Percentiles rank a stretch among this genome's conserved stretches.
phyloP scores from a whole-genome alignment of 2,329 filamentous ascomycete genomes.

The Aschersonia sp. region DNA sequence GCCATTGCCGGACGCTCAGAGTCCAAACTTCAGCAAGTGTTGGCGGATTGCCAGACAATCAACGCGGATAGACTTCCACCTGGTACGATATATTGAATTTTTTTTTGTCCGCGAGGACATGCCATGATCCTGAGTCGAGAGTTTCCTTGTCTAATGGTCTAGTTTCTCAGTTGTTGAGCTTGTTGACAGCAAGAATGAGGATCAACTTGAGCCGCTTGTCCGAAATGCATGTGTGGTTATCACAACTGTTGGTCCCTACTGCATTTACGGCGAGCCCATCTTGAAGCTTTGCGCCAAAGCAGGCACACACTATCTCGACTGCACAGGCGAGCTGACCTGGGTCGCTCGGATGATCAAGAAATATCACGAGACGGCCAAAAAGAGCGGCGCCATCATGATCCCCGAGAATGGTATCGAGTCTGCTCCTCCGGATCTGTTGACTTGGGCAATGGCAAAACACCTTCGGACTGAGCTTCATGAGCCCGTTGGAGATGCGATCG shows the following conservation, averaged over 20 bases:
- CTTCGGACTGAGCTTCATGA: slow-evolving; percentile 35
- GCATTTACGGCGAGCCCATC: slow-evolving; percentile 38
- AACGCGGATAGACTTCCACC: slow-evolving; percentile 59
- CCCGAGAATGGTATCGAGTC: slow-evolving; percentile 50
- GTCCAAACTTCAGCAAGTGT: slow-evolving; percentile 56
- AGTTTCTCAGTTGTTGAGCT: slow-evolving; percentile 33
- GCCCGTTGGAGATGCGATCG: slow-evolving; percentile 36
- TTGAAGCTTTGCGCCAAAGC: slow-evolving; percentile 48
- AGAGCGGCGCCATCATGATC: slow-evolving; percentile 42
- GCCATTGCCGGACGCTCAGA: slow-evolving; percentile 74
- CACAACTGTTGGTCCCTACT: slow-evolving; percentile 45
- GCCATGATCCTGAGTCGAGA: too few species aligned
- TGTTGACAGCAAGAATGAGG: slow-evolving; percentile 29
- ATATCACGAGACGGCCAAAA: slow-evolving; percentile 37
- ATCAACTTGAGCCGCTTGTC: slow-evolving; percentile 31
- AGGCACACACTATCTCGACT: slow-evolving; percentile 51
- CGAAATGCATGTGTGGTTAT: slow-evolving; percentile 43
- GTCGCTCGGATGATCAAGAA: slow-evolving; percentile 45
- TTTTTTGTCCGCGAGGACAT: too few species aligned
- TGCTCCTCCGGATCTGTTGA: slow-evolving; percentile 43
- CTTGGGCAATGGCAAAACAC: slow-evolving; percentile 35
- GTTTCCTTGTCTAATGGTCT: neutral
- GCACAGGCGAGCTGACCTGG: slow-evolving; percentile 46
- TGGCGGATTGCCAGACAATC: slow-evolving; percentile 48
- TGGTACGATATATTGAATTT: slow-evolving; percentile 29